Evolutionary conservation across 495 filamentous ascomycete species (phyloP), one percentile per base, ranked within the genome.

Genomic region (Xylaria castorea): DNA sequence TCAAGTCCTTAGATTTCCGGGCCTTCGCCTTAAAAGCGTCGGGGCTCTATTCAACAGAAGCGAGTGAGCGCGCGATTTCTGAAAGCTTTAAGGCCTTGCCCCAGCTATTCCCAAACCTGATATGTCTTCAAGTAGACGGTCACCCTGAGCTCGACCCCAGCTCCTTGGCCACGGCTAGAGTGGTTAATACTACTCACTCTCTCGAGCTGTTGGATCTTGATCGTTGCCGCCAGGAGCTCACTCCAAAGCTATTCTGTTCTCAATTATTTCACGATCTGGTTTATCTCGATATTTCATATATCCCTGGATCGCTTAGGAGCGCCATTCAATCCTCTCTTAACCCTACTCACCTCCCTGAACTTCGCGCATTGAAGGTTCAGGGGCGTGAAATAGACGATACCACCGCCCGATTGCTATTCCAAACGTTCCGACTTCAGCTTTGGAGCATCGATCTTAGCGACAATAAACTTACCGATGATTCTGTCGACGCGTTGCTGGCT

Each of bases 371-470:
- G 1, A 87, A 81, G 65, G 79, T 68, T 0, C 74, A 74, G 36
- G 79, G 81, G 16, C 78, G 79, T 6, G 80, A 83, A 66, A 73
- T 85, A 67, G 82, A 82, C 50, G 79, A 84, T 48, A 7, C 40
- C 4, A 75, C 76, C 0, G 80, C 79, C 0, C 55, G 34, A 20
- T 34, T 78, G 20, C 73, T 87, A 20, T 73, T 83, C 57, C 40
- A 67, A 53, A 53, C 73, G 0, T 83, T 85, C 48, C 30, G 68
- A 25, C 58, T 66, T 11, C 82, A 80, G 27, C 67, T 86, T 25
- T 86, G 84, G 85, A 85, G 85, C 67, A 66, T 87, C 12, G 84
- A 87, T 48, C 70, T 87, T 1, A 84, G 81, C 71, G 36, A 79
- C n/a, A 87, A 86, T 66, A 79, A 74, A 8, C 69, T 86, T 14